phyloP scores from a whole-genome alignment of 805 yeast species.

The Wickerhamiella nectarea region DNA sequence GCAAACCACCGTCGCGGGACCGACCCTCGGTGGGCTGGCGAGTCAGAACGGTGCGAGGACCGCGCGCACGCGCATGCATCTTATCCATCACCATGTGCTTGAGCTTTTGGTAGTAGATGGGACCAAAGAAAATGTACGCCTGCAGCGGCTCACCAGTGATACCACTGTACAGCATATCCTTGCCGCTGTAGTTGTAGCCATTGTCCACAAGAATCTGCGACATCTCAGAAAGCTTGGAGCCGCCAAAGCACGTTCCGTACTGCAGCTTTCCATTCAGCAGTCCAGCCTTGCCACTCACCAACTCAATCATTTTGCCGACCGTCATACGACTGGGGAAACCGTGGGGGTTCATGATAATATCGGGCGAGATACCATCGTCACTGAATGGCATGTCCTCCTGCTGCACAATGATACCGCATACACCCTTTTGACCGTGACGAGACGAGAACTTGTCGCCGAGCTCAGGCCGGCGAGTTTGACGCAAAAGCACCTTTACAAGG shows the following conservation, averaged over 20 bases:
- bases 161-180: constrained; percentile 95
- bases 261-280: constrained; percentile 81
- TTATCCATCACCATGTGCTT: constrained; percentile 98
- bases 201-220: constrained; percentile 75
- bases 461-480: constrained; percentile 96
- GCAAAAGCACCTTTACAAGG: constrained; percentile 72
- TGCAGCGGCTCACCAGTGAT: constrained; percentile 94
- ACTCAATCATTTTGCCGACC: constrained; percentile 95
- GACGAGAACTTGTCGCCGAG: constrained; percentile 95
- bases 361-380: constrained; percentile 85
- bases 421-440: constrained; percentile 98
- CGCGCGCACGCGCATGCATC: constrained; percentile 99
- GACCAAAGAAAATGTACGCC: constrained; percentile 97
- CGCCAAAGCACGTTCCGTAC: constrained; percentile 98
- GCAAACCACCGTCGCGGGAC: constrained; percentile 96
- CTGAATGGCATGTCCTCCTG: constrained; percentile 95
- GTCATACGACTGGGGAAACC: constrained; percentile 99
- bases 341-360: constrained; percentile 96
- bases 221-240: constrained; percentile 93
- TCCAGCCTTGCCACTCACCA: constrained; percentile 95
- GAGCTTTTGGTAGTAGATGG: constrained; percentile 92
- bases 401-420: constrained; percentile 93
- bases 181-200: constrained; percentile 90
- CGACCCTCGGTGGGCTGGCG: constrained; percentile 99
- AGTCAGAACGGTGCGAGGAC: constrained; percentile 94